Evolutionary conservation across 257 asterid species (phyloP).

Genomic region (Jacaranda mimosifolia): DNA sequence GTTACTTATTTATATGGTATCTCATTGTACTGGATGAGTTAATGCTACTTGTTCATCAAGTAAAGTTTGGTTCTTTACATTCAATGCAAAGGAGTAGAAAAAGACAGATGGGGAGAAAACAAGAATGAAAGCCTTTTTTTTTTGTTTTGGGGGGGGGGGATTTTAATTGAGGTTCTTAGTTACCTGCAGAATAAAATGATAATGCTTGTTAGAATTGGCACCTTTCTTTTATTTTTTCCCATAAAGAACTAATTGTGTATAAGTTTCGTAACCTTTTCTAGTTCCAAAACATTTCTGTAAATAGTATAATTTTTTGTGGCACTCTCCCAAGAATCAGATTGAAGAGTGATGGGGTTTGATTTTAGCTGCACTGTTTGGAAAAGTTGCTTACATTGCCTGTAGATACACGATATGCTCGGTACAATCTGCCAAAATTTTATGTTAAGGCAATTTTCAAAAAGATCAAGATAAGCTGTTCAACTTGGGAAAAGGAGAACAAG

Average conservation of each 20-base stretch:
- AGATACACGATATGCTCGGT: not conserved
- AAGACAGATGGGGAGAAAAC: not conserved
- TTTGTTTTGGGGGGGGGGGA: too few relatives aligned
- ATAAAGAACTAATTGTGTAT: not conserved
- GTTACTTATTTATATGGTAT: not conserved
- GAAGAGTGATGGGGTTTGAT: not conserved
- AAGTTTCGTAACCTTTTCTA: not conserved
- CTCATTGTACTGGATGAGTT: not conserved
- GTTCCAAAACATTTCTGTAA: not conserved
- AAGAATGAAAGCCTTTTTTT: not conserved
- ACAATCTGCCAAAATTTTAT: not conserved
- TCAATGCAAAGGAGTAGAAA: not conserved
- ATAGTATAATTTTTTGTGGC: not conserved
- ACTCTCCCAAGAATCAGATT: not conserved
- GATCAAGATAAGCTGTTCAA: not conserved
- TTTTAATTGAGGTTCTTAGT: constrained; percentile 1
- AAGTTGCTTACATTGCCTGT: not conserved
- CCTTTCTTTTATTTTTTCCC: not conserved
- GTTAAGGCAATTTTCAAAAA: not conserved
- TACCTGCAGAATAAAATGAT: constrained; percentile 1
- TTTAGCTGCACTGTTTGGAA: not conserved
- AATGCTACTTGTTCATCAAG: not conserved
- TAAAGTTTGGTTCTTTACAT: not conserved
- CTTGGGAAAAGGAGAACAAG: constrained; percentile 8
- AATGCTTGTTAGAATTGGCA: not conserved